These are phyloP conservation scores for Phlegmacium glaucopus DNA, from an alignment of 768 basidiomycete species.

Conservation along the genomic window DNA sequence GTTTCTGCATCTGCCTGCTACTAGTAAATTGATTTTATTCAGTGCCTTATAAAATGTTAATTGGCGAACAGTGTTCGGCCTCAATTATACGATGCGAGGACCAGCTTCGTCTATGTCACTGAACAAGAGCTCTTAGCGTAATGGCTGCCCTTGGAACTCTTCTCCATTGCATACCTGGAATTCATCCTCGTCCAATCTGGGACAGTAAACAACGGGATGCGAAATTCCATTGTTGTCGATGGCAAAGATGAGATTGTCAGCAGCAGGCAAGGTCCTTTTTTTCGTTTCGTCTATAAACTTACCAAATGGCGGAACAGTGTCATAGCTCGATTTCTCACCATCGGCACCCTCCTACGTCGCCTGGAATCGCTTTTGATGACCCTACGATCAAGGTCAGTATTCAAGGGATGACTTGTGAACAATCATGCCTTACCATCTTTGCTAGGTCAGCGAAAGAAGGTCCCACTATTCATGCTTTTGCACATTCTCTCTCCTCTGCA, in stretches of 20 bases:
- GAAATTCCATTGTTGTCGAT: constrained; percentile 43
- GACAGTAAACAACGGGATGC: constrained; percentile 27
- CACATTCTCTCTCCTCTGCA: constrained; percentile 58
- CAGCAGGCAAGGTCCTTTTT: constrained; percentile 41
- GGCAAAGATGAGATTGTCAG: constrained; percentile 56
- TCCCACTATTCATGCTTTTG: constrained; percentile 62
- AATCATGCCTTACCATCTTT: constrained; percentile 5
- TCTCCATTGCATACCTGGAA: constrained; percentile 70
- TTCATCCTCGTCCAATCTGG: constrained; percentile 33
- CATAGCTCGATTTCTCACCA: constrained; percentile 57
- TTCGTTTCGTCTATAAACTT: background rate
- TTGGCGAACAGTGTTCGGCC: constrained; percentile 43
- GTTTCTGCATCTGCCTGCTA: constrained; percentile 57
- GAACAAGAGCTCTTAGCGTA: constrained; percentile 45
- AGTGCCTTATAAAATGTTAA: background rate
- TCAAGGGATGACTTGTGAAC: background rate
- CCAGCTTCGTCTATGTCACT: constrained; percentile 40
- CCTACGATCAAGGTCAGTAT: constrained; percentile 47
- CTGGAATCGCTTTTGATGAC: constrained; percentile 50
- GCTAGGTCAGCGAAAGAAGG: constrained; percentile 43
- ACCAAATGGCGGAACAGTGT: constrained; percentile 28
- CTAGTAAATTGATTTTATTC: constrained; percentile 40
- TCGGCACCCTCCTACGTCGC: constrained; percentile 67
- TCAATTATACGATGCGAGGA: constrained; percentile 33
- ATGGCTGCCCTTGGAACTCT: constrained; percentile 61